Evolutionary conservation across 306 rosid species (phyloP).

Genomic region (Rosa multiflora): DNA sequence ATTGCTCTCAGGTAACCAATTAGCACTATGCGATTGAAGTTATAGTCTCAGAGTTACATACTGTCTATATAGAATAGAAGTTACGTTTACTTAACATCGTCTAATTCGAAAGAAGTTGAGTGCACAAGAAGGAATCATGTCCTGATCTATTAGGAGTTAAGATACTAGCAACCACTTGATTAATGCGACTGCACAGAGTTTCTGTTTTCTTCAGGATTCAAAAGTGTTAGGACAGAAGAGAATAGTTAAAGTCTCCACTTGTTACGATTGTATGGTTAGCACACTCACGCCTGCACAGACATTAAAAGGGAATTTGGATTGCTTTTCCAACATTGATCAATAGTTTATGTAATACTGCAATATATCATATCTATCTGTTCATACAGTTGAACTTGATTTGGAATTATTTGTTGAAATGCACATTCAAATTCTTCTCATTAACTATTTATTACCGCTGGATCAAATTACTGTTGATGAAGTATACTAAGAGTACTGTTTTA

Average conservation of each 20-base stretch:
- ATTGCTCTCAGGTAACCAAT: neutral
- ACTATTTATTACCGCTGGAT: neutral
- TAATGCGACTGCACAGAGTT: neutral
- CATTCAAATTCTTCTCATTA: neutral
- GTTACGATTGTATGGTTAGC: neutral
- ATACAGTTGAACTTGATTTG: neutral
- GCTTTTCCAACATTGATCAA: neutral
- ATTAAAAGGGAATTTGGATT: neutral
- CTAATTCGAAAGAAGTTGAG: neutral
- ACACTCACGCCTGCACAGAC: no score
- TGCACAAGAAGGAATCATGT: neutral
- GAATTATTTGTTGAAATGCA: neutral
- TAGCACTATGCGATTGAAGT: neutral
- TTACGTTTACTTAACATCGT: neutral
- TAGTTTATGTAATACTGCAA: neutral
- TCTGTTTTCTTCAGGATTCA: neutral
- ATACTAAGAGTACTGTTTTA: neutral
- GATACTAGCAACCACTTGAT: neutral
- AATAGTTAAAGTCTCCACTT: neutral
- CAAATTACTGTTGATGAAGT: neutral
- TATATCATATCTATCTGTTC: neutral
- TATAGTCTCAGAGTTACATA: neutral
- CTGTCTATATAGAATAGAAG: neutral
- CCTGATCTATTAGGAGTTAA: neutral
- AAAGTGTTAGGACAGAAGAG: neutral